phyloP scores from a whole-genome alignment of 495 filamentous ascomycete species.

The Neurospora cerealis region DNA sequence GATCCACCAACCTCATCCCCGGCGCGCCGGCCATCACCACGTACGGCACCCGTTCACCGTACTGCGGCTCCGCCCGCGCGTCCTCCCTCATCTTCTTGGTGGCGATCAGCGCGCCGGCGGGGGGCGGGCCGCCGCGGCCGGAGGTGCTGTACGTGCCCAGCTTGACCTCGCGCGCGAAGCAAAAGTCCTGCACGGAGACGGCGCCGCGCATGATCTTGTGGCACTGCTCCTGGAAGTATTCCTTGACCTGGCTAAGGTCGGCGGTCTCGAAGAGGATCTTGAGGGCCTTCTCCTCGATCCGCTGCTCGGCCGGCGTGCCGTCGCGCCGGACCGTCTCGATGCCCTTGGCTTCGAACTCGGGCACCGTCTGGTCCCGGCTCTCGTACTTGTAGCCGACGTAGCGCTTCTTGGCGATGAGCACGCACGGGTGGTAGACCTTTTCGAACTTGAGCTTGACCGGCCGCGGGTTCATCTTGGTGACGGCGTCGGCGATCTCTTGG shows the following conservation, averaged over 20 bases:
- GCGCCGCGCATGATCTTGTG: conserved; percentile 83
- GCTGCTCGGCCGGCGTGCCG: conserved; percentile 91
- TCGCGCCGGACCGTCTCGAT: conserved; percentile 95
- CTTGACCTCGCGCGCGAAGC: conserved; percentile 84
- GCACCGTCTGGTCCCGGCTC: conserved; percentile 59
- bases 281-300: conserved; percentile 91
- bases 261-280: conserved; percentile 76
- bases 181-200: conserved; percentile 91
- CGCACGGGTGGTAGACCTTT: conserved; percentile 93
- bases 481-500: conserved; percentile 78
- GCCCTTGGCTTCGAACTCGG: conserved; percentile 95
- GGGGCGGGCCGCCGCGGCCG: conserved; percentile 53
- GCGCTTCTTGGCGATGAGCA: conserved; percentile 91
- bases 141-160: conserved; percentile 82
- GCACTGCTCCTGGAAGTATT: conserved; percentile 85
- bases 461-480: conserved; percentile 84
- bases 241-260: conserved; percentile 83
- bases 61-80: conserved; percentile 80
- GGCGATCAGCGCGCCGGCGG: conserved; percentile 80
- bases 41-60: conserved; percentile 90
- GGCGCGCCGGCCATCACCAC: conserved; percentile 85
- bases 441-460: conserved; percentile 97
- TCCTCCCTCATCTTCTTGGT: conserved; percentile 79
- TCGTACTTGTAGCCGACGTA: conserved; percentile 99
- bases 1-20: conserved; percentile 75